Evolutionary conservation across 2,329 filamentous ascomycete genomes (phyloP).

Genomic region (Cordyceps pruinosa): DNA sequence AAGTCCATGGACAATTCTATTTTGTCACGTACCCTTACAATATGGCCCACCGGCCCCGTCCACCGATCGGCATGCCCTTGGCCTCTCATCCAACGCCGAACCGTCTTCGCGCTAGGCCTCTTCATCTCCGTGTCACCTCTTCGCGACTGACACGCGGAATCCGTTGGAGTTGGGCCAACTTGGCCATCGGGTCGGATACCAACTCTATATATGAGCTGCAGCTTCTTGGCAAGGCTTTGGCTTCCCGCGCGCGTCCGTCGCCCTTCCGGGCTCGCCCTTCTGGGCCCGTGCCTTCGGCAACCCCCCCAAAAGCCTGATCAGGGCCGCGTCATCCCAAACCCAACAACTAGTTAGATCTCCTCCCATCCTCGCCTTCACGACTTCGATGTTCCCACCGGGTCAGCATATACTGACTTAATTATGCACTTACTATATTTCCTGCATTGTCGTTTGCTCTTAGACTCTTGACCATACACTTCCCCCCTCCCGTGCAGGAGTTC

Average conservation of each 20-base stretch:
- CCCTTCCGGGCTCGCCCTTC: not conserved
- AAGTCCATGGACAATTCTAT: not conserved
- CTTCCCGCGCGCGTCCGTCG: not conserved
- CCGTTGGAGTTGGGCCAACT: constrained; percentile 2
- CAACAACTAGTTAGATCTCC: not conserved
- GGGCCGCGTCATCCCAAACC: constrained; percentile 10
- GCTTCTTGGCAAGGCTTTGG: not conserved
- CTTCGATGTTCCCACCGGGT: not conserved
- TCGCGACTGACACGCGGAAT: not conserved
- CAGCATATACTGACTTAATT: not conserved
- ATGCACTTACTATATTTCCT: not conserved
- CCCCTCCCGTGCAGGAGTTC: not conserved
- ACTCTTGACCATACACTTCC: not conserved
- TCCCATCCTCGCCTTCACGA: not conserved
- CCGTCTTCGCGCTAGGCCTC: not conserved
- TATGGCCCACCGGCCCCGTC: not conserved
- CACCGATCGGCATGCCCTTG: not conserved
- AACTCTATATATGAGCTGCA: not conserved
- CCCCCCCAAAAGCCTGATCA: not conserved
- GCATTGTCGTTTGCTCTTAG: not conserved
- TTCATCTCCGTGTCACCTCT: constrained; percentile 3
- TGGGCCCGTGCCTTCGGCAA: not conserved
- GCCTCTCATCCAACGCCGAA: not conserved
- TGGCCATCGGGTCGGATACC: not conserved
- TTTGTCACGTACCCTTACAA: not conserved